Evolutionary conservation across 2,329 filamentous ascomycete species (phyloP), one percentile per base, ranked within the genome.

Genomic region (Fusarium begoniae): DNA sequence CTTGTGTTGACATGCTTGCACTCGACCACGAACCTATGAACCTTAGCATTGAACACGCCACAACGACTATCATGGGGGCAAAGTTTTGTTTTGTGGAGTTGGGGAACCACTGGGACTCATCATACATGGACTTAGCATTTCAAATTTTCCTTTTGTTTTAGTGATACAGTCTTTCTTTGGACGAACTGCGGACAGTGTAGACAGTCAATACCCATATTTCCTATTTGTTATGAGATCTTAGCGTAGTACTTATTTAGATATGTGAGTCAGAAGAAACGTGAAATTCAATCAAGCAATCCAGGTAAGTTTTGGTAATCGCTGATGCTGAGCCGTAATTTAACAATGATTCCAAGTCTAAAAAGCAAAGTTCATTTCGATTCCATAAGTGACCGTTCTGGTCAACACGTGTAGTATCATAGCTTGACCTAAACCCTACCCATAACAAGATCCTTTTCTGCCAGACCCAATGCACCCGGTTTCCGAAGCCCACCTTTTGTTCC

Each of bases 401-500:
- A 67, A 57, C 43, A 59, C 74, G 43, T 61, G 55, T 73, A 71
- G 64, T 68, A 72, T 75, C 70, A 74, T 66, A 72, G 61, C 38
- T 38, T 58, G 54, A 43, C 57, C 57, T 64, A 58, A 58, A 76
- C 63, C 72, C 59, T 54, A 50, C 59, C 59, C 63, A 65, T 61
- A 69, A 61, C 60, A 50, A 62, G 64, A 76, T 68, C 73, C 69
- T 62, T 72, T 69, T 54, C 51, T 56, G 62, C 70, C 64, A 71
- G 63, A 69, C 70, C 57, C 57, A 70, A 75, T 77, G 70, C 58
- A 70, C 59, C 74, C 61, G 66, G 51, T 70, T 74, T 88, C 90
- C 63, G 90, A 92, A 78, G 85, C 83, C 44, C 82, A 89, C 59
- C 43, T 82, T 91, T 17, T 80, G 85, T 78, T 89, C 47, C 67